Percentiles rank a stretch among this genome's conserved stretches.
phyloP scores from a whole-genome alignment of 352 stramenopile genomes.

The Globisporangium sylvaticum region DNA sequence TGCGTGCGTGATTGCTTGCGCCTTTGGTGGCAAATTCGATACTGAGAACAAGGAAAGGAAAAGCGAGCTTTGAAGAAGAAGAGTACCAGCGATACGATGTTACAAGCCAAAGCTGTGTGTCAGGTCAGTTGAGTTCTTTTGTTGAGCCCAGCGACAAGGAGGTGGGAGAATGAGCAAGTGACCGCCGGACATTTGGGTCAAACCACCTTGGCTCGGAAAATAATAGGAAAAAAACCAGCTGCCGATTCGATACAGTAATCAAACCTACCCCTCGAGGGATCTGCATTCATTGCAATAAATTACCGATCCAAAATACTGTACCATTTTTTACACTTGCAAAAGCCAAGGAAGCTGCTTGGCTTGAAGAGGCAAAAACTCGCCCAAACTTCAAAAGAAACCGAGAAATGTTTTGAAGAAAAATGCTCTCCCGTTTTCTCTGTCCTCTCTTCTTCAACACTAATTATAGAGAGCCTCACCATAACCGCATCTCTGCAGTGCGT shows the following conservation, averaged over 20 bases:
- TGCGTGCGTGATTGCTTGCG: background rate
- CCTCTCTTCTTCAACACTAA: background rate
- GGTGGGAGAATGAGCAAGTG: no score
- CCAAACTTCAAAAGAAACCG: no score
- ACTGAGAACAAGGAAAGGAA: background rate
- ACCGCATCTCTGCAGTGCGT: no score
- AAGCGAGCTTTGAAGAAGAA: background rate
- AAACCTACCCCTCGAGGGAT: background rate
- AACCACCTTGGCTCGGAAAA: no score
- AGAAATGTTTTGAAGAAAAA: background rate
- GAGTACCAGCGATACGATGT: background rate
- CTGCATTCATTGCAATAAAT: background rate
- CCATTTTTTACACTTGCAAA: background rate
- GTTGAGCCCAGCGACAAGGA: no score
- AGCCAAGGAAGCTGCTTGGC: background rate
- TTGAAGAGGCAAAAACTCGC: background rate
- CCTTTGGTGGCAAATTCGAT: conserved; percentile 8
- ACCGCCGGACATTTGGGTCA: no score
- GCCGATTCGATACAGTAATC: conserved; percentile 1
- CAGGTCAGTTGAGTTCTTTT: no score
- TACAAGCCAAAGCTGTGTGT: background rate
- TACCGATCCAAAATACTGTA: background rate
- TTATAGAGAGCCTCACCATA: background rate
- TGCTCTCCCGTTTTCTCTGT: background rate
- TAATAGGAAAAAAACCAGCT: no score